Percentiles rank a stretch among this genome's conserved stretches.
These are phyloP conservation scores for Vanrija sp. DNA, from an alignment of 1,284 basidiomycete species.

Conservation along the genomic window DNA sequence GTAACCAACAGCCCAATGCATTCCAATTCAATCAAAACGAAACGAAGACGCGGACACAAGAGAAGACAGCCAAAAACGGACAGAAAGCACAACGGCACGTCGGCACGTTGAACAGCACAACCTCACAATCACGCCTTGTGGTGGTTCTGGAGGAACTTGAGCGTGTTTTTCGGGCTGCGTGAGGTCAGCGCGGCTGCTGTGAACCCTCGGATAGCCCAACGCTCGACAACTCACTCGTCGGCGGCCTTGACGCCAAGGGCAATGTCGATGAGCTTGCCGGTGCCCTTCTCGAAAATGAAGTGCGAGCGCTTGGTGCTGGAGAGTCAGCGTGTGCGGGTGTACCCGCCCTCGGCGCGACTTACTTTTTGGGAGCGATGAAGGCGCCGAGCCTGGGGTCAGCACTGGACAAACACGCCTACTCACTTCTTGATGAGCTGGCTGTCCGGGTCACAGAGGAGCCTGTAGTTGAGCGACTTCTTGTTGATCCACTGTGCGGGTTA, in stretches of 20 bases:
- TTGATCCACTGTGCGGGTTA: constrained; percentile 41
- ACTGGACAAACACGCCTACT: not conserved
- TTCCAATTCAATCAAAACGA: too few relatives aligned
- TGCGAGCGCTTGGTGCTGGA: constrained; percentile 74
- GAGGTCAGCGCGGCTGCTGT: constrained; percentile 1
- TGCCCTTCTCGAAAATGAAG: constrained; percentile 80
- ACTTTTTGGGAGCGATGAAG: constrained; percentile 62
- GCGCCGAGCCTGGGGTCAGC: constrained; percentile 61
- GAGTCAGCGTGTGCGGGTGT: not conserved
- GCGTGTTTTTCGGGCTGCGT: constrained; percentile 25
- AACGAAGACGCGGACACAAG: too few relatives aligned
- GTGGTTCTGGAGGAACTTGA: constrained; percentile 33
- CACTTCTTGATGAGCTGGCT: constrained; percentile 66
- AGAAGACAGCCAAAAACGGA: too few relatives aligned
- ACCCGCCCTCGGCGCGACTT: constrained; percentile 22
- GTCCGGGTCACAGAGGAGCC: constrained; percentile 81
- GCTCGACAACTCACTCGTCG: constrained; percentile 52
- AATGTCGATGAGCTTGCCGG: constrained; percentile 74
- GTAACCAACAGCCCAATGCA: too few relatives aligned
- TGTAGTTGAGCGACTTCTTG: constrained; percentile 75
- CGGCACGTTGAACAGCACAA: too few relatives aligned
- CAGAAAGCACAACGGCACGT: too few relatives aligned
- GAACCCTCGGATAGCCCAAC: not conserved
- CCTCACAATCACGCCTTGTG: constrained; percentile 10
- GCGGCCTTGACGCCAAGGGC: constrained; percentile 76